Evolutionary conservation across 2,329 filamentous ascomycete genomes (phyloP).

Genomic region (Colletotrichum incanum): DNA sequence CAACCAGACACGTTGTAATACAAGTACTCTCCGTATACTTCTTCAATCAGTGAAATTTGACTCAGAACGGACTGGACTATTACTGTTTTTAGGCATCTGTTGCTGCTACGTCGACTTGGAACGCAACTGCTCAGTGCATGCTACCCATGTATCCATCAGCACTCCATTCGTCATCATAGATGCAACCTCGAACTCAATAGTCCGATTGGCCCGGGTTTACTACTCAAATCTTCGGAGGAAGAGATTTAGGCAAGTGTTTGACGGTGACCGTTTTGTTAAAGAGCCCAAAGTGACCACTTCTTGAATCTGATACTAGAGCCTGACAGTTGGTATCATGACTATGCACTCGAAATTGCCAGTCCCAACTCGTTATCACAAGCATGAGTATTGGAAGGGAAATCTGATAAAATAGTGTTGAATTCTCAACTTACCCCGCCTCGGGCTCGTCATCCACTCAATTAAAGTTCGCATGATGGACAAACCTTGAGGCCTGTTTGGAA

Average conservation of each 20-base stretch:
- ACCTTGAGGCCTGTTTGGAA: neutral
- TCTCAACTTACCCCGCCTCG: neutral
- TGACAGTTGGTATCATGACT: too few relatives aligned
- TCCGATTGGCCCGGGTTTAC: too few relatives aligned
- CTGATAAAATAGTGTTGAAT: neutral
- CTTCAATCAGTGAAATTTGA: constrained; percentile 53
- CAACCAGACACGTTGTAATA: constrained; percentile 45
- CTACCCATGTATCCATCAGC: neutral
- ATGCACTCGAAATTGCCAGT: too few relatives aligned
- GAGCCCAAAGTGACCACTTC: too few relatives aligned
- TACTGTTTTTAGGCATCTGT: neutral
- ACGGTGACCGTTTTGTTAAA: neutral
- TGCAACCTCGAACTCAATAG: neutral
- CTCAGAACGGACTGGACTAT: neutral
- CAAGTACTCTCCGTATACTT: constrained; percentile 74
- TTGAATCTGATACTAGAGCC: too few relatives aligned
- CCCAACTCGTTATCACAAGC: too few relatives aligned
- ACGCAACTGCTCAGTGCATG: neutral
- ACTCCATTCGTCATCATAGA: neutral
- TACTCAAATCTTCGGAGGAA: accelerated
- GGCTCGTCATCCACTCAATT: neutral
- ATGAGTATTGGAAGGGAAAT: neutral
- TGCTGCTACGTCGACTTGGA: neutral
- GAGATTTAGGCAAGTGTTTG: neutral
- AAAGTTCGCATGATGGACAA: neutral